Evolutionary conservation across 2,329 filamentous ascomycete species (phyloP).

Genomic region (Neonectria faginata): DNA sequence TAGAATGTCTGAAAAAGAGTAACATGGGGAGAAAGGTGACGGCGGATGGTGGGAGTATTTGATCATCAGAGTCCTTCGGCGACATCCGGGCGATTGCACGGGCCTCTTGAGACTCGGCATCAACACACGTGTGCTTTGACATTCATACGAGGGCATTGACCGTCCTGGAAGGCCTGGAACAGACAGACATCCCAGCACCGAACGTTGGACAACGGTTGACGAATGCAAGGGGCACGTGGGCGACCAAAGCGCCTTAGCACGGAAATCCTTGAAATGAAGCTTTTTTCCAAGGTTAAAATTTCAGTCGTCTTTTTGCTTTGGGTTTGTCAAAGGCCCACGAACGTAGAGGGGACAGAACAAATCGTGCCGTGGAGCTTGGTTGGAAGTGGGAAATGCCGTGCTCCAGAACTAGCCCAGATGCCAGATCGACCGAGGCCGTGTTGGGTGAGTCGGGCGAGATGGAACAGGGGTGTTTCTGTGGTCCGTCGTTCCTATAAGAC

Average conservation of each 20-base stretch:
- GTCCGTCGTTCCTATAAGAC: background rate
- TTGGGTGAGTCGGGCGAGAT: background rate
- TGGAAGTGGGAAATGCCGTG: too few relatives aligned
- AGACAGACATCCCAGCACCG: too few relatives aligned
- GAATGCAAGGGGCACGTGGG: background rate
- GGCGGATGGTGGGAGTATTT: too few relatives aligned
- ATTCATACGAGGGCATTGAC: background rate
- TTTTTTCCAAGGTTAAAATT: constrained; percentile 28
- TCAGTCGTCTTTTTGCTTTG: background rate
- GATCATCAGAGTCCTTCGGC: too few relatives aligned
- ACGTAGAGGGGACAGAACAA: too few relatives aligned
- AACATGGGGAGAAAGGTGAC: too few relatives aligned
- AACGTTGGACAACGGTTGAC: too few relatives aligned
- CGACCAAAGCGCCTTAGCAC: background rate
- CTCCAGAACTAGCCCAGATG: background rate
- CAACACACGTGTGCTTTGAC: background rate
- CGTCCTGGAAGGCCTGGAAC: background rate
- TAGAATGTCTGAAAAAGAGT: too few relatives aligned
- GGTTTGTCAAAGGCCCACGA: background rate
- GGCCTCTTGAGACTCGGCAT: background rate
- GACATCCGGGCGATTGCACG: too few relatives aligned
- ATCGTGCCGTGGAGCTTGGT: background rate
- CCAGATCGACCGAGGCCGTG: background rate
- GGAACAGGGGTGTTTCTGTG: background rate
- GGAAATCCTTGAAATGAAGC: constrained; percentile 8